Percentiles rank a stretch among this genome's conserved stretches.
Conservation (phyloP, 2,329 filamentous ascomycete species). For the Chlorencoelia australis region DNA sequence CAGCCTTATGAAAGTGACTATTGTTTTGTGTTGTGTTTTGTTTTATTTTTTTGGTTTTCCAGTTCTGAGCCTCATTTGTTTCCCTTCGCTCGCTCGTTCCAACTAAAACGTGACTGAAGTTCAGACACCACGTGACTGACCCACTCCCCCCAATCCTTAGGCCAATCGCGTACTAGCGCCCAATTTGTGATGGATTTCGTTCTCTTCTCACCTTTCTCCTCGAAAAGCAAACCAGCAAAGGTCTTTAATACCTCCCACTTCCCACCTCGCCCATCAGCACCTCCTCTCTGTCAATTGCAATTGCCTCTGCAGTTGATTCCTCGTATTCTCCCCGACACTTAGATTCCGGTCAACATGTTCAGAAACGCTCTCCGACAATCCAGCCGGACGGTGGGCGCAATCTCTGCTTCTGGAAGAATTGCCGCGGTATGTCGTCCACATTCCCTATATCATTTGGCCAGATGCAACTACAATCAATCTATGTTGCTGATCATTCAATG, state of each 20-base stretch:
- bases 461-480: too few relatives aligned
- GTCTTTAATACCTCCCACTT: conserved; percentile 24
- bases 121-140: too few relatives aligned
- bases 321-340: conserved; percentile 40
- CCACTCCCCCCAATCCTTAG: too few relatives aligned
- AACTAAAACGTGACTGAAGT: too few relatives aligned
- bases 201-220: conserved; percentile 14
- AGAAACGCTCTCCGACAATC: conserved; percentile 97
- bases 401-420: conserved; percentile 86
- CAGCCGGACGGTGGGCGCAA: conserved; percentile 85
- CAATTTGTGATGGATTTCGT: too few relatives aligned
- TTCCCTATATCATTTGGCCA: conserved; percentile 24
- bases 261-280: conserved; percentile 32
- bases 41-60: too few relatives aligned
- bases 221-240: conserved; percentile 12
- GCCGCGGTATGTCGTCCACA: conserved; percentile 79
- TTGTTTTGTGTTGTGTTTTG: too few relatives aligned
- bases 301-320: conserved; percentile 56
- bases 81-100: too few relatives aligned
- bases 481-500: too few relatives aligned
- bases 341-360: conserved; percentile 69
- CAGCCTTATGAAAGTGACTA: too few relatives aligned
- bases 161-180: too few relatives aligned
- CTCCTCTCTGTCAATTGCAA: conserved; percentile 56
- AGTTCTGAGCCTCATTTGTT: too few relatives aligned